Base-by-base conservation (phyloP, 768 basidiomycete genomes). In the Termitomyces sp. region DNA sequence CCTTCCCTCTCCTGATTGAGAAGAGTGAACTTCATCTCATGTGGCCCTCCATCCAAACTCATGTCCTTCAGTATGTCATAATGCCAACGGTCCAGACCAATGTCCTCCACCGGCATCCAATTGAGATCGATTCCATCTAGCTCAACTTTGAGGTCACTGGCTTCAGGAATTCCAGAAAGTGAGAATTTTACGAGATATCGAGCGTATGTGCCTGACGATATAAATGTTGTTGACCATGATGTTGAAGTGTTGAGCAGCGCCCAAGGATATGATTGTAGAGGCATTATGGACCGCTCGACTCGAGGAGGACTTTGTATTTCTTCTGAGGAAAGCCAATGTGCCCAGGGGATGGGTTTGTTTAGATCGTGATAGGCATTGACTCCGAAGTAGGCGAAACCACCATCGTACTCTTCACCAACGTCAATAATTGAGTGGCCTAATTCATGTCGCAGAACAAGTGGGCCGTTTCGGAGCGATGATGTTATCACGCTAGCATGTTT, bases 371-470 rank as follows among this genome's bases (percentile, higher is more conserved):
- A 75, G 3, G 86, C 79, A 63, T 92, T 89, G 35, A 78, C 75
- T 16, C 89, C 89, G 62, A 78, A 88, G 67, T 91, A 92, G 3
- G 75, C 84, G 58, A 69, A 82, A 4, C 88, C 89, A 12, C 89
- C 89, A 60, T 91, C 90, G 64, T 92, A 91, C 70, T 91, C 89
- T 70, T 91, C 90, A 4, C 90, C 90, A 19, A 89, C 84, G 7
- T 81, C 72, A 61, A 91, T 88, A 47, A 91, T 81, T 23, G 87
- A 89, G 69, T 92, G 89, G 0, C 89, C 89, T 1, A 91, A 80
- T 68, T 91, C 89, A 63, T 90, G 89, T 6, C 88, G 80, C 30
- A 91, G 77, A 6, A 91, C 87, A 19, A 88, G 77, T 17, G 88
- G 80, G 0, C 89, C 89, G 53, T 91, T 92, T 12, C 82, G 76